These are phyloP conservation scores for Iris pallida DNA, from an alignment of 116 monocot genomes.

Conservation along the genomic window DNA sequence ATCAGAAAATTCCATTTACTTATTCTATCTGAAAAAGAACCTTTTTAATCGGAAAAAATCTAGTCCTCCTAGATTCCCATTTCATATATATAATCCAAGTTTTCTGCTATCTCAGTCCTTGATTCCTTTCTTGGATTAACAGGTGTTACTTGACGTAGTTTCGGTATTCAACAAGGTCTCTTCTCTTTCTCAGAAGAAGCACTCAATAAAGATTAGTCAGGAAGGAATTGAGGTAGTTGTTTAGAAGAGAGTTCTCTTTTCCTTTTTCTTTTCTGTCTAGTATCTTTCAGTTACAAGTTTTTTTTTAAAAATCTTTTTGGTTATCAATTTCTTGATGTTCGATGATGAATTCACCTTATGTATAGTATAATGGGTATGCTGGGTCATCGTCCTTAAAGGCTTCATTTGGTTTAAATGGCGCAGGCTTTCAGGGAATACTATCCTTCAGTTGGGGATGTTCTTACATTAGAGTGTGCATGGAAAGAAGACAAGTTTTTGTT, in stretches of 20 bases:
- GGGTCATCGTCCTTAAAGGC: background rate
- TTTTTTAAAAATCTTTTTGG: background rate
- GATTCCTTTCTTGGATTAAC: constrained; percentile 7
- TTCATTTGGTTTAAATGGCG: constrained; percentile 1
- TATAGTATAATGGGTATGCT: background rate
- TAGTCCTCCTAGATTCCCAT: too few species aligned
- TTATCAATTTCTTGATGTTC: background rate
- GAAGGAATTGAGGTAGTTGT: constrained; percentile 61
- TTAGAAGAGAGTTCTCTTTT: background rate
- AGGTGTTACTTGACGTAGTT: constrained; percentile 76
- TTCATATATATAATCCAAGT: too few species aligned
- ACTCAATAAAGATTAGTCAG: constrained; percentile 45
- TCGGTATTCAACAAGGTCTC: constrained; percentile 63
- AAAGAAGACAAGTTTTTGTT: constrained; percentile 81
- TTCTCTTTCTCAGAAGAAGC: constrained; percentile 55
- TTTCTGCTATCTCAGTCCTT: too few species aligned
- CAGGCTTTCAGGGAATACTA: constrained; percentile 79
- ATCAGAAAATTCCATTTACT: too few species aligned
- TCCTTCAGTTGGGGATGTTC: constrained; percentile 33
- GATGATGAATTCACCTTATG: constrained; percentile 1
- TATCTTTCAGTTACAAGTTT: background rate
- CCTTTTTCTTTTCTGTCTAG: background rate
- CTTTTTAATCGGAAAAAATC: too few species aligned
- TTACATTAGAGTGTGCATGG: constrained; percentile 66
- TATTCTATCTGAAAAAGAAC: too few species aligned